Base-by-base conservation (phyloP, 2,329 filamentous ascomycete genomes). In the Helotiales sp. region DNA sequence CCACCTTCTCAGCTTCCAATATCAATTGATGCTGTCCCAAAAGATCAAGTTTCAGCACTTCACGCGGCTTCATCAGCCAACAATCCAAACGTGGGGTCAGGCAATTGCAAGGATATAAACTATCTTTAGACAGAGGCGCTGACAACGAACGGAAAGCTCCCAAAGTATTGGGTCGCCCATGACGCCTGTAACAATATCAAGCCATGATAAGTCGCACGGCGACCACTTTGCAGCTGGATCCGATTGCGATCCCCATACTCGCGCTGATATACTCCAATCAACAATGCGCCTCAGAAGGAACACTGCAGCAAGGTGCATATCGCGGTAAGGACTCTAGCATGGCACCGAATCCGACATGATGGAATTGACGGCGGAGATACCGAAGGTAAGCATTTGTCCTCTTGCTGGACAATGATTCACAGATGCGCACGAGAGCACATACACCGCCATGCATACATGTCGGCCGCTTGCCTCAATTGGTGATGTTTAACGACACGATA, bases 61-160 rank as follows among this genome's bases (percentile, higher is more conserved):
- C 3, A 13, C 15, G 12, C 9, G n/a, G n/a, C n/a, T n/a, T n/a
- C n/a, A n/a, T n/a, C n/a, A n/a, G n/a, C n/a, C n/a, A n/a, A n/a
- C n/a, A n/a, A n/a, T n/a, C n/a, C n/a, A 42, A 27, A 25, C 42
- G 50, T 52, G 50, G 50, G 50, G 50, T 52, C 25, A 31, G 15
- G 50, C 27, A 52, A 19, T 24, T 22, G 22, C 30, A 17, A 52
- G 50, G 50, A 12, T 38, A 8, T 10, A 52, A 25, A 25, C 50
- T 52, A 52, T 52, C 42, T 34, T 52, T 52, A 52, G 50, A 19
- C 22, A 52, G 24, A 52, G 50, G 50, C 50, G 50, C 34, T 42
- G 17, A 5, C 4, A 25, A n/a, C n/a, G 22, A n/a, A 48, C 44
- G 25, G 48, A 13, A 36, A 24, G 12, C 34, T 31, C 24, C 50